Percentiles rank a stretch among this genome's conserved stretches.
Evolutionary conservation across 768 basidiomycete species (phyloP).

Genomic region (Boletus sp.): DNA sequence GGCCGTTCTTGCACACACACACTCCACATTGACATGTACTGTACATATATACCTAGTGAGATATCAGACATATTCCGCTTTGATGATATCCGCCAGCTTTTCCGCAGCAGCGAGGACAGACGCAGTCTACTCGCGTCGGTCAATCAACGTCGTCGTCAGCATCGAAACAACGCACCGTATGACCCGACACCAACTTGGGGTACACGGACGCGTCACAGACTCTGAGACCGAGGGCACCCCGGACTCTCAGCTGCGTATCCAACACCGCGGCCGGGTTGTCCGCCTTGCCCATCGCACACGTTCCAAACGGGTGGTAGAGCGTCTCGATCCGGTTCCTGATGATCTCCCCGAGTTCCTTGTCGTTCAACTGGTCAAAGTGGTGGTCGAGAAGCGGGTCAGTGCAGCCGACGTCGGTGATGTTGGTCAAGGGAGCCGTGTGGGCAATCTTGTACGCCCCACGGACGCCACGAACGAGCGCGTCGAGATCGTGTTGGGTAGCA

Average conservation of each 20-base stretch:
- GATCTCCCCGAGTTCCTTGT: conserved; percentile 35
- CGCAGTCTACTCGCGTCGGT: conserved; percentile 19
- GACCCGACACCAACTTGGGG: conserved; percentile 43
- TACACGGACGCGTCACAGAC: conserved; percentile 48
- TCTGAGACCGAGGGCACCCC: conserved; percentile 42
- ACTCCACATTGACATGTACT: neutral
- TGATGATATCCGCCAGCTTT: conserved; percentile 35
- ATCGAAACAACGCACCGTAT: conserved; percentile 34
- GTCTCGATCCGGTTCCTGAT: conserved; percentile 38
- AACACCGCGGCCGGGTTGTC: conserved; percentile 43
- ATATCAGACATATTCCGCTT: conserved; percentile 19
- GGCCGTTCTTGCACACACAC: conserved; percentile 31
- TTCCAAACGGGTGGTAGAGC: conserved; percentile 44
- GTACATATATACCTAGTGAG: neutral
- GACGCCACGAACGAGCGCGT: conserved; percentile 40
- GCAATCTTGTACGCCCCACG: conserved; percentile 38
- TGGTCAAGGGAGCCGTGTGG: conserved; percentile 37
- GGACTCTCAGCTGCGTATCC: conserved; percentile 42
- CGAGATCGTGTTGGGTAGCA: conserved; percentile 39
- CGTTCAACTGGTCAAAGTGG: conserved; percentile 31
- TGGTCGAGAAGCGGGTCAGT: conserved; percentile 38
- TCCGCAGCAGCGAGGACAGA: conserved; percentile 34
- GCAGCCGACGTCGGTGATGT: conserved; percentile 34
- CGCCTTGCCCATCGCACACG: conserved; percentile 37
- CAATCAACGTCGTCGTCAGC: neutral